Conservation (phyloP, 2,329 filamentous ascomycete species). For the Curvularia spicifera region DNA sequence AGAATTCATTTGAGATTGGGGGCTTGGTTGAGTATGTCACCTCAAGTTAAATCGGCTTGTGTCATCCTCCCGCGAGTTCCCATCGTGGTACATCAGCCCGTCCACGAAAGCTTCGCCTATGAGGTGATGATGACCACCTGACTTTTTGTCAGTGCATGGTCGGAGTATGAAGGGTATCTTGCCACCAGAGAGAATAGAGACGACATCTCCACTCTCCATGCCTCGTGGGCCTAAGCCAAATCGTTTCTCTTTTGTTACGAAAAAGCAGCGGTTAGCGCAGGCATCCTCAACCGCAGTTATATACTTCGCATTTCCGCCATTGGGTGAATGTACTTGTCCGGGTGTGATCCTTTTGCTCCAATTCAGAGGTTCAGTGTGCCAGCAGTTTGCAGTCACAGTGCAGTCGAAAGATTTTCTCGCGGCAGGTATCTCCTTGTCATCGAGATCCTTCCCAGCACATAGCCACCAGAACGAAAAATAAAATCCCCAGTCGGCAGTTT, state of each 20-base stretch:
- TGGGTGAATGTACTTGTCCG: neutral
- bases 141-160: neutral
- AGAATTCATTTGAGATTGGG: neutral
- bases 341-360: constrained; percentile 2
- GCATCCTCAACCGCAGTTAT: neutral
- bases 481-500: neutral
- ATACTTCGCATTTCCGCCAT: neutral
- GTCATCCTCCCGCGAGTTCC: constrained; percentile 1
- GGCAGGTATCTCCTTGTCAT: neutral
- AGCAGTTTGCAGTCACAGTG: constrained; percentile 11
- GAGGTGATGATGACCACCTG: constrained; percentile 1
- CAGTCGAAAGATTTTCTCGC: constrained; percentile 3
- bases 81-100: constrained; percentile 14
- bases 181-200: constrained; percentile 13
- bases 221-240: constrained; percentile 14
- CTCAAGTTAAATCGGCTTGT: neutral
- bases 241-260: constrained; percentile 6
- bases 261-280: constrained; percentile 12
- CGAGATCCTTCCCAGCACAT: neutral
- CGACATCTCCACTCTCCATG: constrained; percentile 8
- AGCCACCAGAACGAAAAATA: neutral
- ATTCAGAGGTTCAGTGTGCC: constrained; percentile 3
- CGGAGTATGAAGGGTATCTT: constrained; percentile 12
- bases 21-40: neutral
- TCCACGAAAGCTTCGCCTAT: constrained; percentile 19